A percentile compares a stretch with the other conserved stretches of the same genome.
phyloP scores from a whole-genome alignment of 2,329 filamentous ascomycete species.

The Alternaria ethzedia region DNA sequence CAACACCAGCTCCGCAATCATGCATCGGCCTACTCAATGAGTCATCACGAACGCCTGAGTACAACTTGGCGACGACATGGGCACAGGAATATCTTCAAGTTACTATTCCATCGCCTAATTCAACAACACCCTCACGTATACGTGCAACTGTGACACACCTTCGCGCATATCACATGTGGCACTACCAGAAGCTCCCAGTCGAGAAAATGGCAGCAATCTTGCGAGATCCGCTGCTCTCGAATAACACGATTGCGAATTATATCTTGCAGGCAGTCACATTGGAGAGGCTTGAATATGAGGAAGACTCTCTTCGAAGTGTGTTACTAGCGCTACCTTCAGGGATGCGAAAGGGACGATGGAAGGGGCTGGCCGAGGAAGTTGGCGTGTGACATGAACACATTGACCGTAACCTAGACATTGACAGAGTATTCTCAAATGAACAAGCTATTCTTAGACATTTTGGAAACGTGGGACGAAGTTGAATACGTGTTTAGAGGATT shows the following conservation, averaged over 20 bases:
- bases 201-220: conserved; percentile 30
- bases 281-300: conserved; percentile 37
- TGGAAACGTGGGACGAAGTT: not conserved
- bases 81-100: conserved; percentile 33
- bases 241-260: conserved; percentile 37
- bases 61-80: conserved; percentile 36
- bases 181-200: conserved; percentile 33
- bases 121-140: conserved; percentile 26
- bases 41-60: conserved; percentile 23
- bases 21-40: not conserved
- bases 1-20: conserved; percentile 1
- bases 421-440: not conserved
- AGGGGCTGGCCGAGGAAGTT: conserved; percentile 29
- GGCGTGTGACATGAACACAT: conserved; percentile 11
- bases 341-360: conserved; percentile 35
- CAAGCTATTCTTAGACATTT: not conserved
- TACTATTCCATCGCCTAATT: conserved; percentile 35
- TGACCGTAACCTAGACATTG: not conserved
- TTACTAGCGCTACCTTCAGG: conserved; percentile 28
- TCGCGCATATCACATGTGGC: conserved; percentile 45
- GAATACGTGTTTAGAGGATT: not conserved
- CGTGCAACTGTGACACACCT: conserved; percentile 41
- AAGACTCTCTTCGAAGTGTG: conserved; percentile 26
- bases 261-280: conserved; percentile 39
- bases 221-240: conserved; percentile 38